phyloP scores from a whole-genome alignment of 371 early-diverging fungal genomes.

The Encephalitozoon intestinalis region DNA sequence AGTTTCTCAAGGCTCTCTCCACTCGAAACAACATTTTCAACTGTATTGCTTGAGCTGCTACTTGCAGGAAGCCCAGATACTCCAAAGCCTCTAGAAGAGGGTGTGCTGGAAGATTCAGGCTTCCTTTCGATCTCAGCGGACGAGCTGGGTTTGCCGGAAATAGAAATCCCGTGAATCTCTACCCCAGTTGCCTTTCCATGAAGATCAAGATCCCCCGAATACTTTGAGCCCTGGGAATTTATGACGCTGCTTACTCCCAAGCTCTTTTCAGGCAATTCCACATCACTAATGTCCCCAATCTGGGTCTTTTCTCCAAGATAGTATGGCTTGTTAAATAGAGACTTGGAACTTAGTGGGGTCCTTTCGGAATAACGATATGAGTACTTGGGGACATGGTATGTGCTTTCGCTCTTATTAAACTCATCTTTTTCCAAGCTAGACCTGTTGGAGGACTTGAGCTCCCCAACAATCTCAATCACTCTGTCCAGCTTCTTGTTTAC shows the following conservation, averaged over 20 bases:
- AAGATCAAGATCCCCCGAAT: neutral
- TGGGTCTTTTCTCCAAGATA: neutral
- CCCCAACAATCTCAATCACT: neutral
- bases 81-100: neutral
- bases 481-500: constrained; percentile 1
- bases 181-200: neutral
- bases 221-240: neutral
- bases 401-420: neutral
- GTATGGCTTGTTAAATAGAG: neutral
- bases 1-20: neutral
- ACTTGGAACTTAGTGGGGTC: neutral
- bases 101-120: neutral
- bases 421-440: too few species aligned
- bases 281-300: neutral
- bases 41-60: neutral
- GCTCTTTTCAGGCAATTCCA: neutral
- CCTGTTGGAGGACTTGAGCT: neutral
- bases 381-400: neutral
- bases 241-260: neutral
- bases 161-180: neutral
- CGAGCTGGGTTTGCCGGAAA: neutral
- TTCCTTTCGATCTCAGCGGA: neutral
- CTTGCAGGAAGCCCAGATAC: neutral
- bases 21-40: neutral
- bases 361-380: neutral